Evolutionary conservation across 306 rosid species (phyloP).

Genomic region (Gillenia trifoliata): DNA sequence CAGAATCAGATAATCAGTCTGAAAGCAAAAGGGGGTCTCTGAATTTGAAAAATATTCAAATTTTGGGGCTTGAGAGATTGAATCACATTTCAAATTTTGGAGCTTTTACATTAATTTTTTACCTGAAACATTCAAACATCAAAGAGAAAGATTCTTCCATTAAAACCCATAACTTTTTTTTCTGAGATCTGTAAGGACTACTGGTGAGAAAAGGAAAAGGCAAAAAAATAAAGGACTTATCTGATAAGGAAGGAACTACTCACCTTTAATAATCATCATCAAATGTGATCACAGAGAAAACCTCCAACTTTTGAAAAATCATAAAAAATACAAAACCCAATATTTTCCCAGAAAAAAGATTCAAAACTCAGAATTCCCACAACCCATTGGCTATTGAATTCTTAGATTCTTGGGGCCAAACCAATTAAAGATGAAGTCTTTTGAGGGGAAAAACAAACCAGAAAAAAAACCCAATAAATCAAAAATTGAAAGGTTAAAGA

Average conservation of each 20-base stretch:
- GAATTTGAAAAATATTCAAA: slow-evolving; percentile 16
- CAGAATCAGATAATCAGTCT: slow-evolving; percentile 7
- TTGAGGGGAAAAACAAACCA: background rate
- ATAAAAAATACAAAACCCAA: slow-evolving; percentile 1
- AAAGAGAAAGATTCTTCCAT: slow-evolving; percentile 26
- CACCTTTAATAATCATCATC: slow-evolving; percentile 22
- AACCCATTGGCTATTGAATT: background rate
- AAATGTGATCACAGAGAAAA: slow-evolving; percentile 29
- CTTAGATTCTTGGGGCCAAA: background rate
- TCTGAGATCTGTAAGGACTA: slow-evolving; percentile 20
- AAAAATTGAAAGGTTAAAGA: background rate
- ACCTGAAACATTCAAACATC: slow-evolving; percentile 28
- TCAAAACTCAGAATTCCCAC: background rate
- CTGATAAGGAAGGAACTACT: slow-evolving; percentile 11
- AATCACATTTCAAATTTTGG: slow-evolving; percentile 30
- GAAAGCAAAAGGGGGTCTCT: slow-evolving; percentile 26
- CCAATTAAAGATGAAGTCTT: background rate
- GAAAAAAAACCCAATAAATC: background rate
- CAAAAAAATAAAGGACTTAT: slow-evolving; percentile 14
- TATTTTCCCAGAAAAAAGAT: background rate
- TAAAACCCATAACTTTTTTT: slow-evolving; percentile 32
- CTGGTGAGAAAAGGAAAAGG: slow-evolving; percentile 24
- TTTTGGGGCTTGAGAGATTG: slow-evolving; percentile 13
- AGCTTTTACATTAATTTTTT: slow-evolving; percentile 23
- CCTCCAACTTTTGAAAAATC: slow-evolving; percentile 28